Evolutionary conservation across 192 early-diverging fungal species (phyloP).

Genomic region (Rhizophagus sp.): DNA sequence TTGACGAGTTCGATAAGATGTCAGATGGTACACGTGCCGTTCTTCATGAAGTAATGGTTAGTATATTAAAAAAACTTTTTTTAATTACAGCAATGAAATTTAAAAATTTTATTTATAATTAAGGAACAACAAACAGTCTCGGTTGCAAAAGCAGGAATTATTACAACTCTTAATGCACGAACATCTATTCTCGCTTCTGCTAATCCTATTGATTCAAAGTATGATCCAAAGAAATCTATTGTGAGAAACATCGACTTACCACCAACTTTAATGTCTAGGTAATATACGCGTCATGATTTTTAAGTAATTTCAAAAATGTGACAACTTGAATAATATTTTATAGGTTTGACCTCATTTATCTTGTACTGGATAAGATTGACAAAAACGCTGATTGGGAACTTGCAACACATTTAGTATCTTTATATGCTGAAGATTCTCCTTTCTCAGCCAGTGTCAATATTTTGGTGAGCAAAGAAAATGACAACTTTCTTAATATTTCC

Average conservation of each 20-base stretch:
- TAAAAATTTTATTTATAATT: conserved; percentile 3
- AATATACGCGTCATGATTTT: neutral
- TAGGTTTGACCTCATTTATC: conserved; percentile 91
- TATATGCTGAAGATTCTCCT: conserved; percentile 76
- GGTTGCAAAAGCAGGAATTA: conserved; percentile 98
- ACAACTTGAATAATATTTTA: neutral
- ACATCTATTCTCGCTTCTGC: conserved; percentile 93
- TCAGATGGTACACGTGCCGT: conserved; percentile 90
- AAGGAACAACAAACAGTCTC: conserved; percentile 97
- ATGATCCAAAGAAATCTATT: conserved; percentile 77
- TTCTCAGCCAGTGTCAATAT: conserved; percentile 46
- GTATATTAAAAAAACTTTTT: neutral
- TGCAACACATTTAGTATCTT: conserved; percentile 83
- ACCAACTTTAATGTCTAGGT: conserved; percentile 90
- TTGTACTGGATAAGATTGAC: conserved; percentile 90
- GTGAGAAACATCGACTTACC: conserved; percentile 91
- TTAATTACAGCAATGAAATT: conserved; percentile 1
- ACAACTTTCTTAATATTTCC: neutral
- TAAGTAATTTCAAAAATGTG: neutral
- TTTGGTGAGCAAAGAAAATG: conserved; percentile 34
- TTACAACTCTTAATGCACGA: conserved; percentile 95
- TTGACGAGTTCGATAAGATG: conserved; percentile 99
- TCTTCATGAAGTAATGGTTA: conserved; percentile 96
- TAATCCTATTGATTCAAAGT: conserved; percentile 92
- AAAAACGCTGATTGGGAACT: conserved; percentile 82